Conservation (phyloP, 2,329 filamentous ascomycete genomes). For the Paecilomyces dactylethromorphus region DNA sequence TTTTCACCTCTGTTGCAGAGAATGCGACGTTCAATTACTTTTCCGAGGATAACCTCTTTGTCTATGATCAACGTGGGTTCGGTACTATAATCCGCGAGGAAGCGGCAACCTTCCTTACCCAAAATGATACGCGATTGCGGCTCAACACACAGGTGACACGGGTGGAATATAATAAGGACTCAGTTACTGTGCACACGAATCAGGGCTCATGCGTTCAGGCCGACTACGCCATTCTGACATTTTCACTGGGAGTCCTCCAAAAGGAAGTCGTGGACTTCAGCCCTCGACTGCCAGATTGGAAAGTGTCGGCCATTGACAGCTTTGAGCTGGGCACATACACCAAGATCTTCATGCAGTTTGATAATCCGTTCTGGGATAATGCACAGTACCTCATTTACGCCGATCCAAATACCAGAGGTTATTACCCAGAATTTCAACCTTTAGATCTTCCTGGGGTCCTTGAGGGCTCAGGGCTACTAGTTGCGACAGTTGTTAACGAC, state of each 20-base stretch:
- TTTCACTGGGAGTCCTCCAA: slow-evolving; percentile 63
- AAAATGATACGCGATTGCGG: slow-evolving; percentile 51
- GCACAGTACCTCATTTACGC: slow-evolving; percentile 52
- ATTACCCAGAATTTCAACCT: slow-evolving; percentile 60
- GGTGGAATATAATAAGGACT: slow-evolving; percentile 46
- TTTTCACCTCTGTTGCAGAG: too few species aligned
- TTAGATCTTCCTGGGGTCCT: slow-evolving; percentile 53
- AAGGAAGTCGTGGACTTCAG: slow-evolving; percentile 53
- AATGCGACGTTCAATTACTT: too few species aligned
- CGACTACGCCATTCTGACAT: slow-evolving; percentile 59
- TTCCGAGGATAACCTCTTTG: too few species aligned
- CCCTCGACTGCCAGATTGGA: slow-evolving; percentile 58
- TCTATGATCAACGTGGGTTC: too few species aligned
- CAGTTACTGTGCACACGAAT: slow-evolving; percentile 48
- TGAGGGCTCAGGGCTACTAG: slow-evolving; percentile 57
- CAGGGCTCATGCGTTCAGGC: slow-evolving; percentile 54
- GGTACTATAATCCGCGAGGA: too few species aligned
- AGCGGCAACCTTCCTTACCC: slow-evolving; percentile 45
- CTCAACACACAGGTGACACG: slow-evolving; percentile 53
- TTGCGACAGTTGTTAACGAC: slow-evolving; percentile 55
- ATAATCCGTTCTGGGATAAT: slow-evolving; percentile 59
- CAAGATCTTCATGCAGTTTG: slow-evolving; percentile 66
- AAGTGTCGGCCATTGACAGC: slow-evolving; percentile 55
- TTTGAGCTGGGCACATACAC: slow-evolving; percentile 68
- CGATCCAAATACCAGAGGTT: slow-evolving; percentile 41